These are phyloP conservation scores for Mortierella hygrophila DNA, from an alignment of 192 early-diverging fungal genomes.

Conservation along the genomic window DNA sequence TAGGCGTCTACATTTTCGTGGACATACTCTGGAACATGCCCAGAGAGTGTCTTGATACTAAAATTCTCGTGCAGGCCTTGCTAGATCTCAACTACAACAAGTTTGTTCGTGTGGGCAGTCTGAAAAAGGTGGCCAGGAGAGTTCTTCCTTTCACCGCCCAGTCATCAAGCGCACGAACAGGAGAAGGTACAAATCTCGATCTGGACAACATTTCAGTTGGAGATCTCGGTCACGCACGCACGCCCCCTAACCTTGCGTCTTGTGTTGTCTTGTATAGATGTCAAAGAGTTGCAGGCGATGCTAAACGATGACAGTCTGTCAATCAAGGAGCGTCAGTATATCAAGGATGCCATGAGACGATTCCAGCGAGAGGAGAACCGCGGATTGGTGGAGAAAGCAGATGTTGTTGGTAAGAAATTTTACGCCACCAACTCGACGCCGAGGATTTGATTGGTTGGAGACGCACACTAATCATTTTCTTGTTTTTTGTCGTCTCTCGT, in stretches of 20 bases:
- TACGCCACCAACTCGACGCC: background rate
- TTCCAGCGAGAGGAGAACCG: constrained; percentile 69
- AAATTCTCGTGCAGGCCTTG: constrained; percentile 51
- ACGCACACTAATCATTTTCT: constrained; percentile 62
- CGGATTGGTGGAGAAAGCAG: constrained; percentile 55
- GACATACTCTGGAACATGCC: too few relatives aligned
- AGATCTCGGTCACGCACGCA: background rate
- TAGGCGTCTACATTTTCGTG: constrained; percentile 10
- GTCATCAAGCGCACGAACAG: constrained; percentile 36
- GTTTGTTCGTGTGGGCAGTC: constrained; percentile 79
- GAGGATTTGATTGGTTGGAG: constrained; percentile 56
- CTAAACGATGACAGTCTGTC: constrained; percentile 69
- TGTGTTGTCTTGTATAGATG: constrained; percentile 58
- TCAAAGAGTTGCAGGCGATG: constrained; percentile 84
- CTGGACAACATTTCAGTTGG: background rate
- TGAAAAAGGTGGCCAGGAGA: constrained; percentile 74
- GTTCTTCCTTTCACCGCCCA: constrained; percentile 75
- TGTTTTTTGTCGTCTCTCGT: background rate
- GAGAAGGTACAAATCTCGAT: constrained; percentile 36
- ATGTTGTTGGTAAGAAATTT: constrained; percentile 67
- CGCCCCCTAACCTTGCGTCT: background rate
- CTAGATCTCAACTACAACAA: constrained; percentile 72
- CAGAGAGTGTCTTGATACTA: background rate
- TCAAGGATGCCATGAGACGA: constrained; percentile 66
- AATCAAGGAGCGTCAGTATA: constrained; percentile 50